Evolutionary conservation across 371 early-diverging fungal species (phyloP).

Genomic region (Mucor sp.): DNA sequence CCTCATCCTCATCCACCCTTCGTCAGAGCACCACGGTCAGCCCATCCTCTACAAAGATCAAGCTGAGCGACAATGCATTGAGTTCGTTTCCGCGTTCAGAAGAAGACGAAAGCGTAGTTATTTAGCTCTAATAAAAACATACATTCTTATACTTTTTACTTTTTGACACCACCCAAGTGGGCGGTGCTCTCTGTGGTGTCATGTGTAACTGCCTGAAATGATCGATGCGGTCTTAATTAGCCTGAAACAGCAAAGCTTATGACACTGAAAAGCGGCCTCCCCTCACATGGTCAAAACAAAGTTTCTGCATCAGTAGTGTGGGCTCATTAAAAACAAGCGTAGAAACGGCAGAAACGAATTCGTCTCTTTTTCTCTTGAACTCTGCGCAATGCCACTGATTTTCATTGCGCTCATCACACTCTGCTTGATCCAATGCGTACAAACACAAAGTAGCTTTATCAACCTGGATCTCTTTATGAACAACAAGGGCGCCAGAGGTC

Average conservation of each 20-base stretch:
- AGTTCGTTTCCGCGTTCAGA: neutral
- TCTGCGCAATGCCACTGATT: neutral
- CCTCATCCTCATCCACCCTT: constrained; percentile 19
- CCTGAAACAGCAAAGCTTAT: neutral
- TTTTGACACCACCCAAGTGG: too few relatives aligned
- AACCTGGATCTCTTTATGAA: constrained; percentile 8
- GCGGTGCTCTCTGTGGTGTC: too few relatives aligned
- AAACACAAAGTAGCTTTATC: neutral
- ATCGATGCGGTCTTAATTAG: neutral
- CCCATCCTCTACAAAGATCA: constrained; percentile 6
- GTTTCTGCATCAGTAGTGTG: neutral
- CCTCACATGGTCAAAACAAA: neutral
- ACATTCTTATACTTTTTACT: neutral
- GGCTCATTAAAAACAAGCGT: neutral
- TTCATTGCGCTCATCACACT: neutral
- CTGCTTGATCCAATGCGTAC: neutral
- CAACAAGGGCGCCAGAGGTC: constrained; percentile 3
- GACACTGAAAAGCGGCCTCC: neutral
- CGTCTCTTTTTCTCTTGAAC: neutral
- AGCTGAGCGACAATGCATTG: neutral
- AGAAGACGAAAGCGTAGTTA: neutral
- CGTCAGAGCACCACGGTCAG: neutral
- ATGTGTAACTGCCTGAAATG: neutral
- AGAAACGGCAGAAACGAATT: neutral
- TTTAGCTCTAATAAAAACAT: neutral